phyloP scores from a whole-genome alignment of 768 basidiomycete species.

The Hygrophoropsis aurantiaca region DNA sequence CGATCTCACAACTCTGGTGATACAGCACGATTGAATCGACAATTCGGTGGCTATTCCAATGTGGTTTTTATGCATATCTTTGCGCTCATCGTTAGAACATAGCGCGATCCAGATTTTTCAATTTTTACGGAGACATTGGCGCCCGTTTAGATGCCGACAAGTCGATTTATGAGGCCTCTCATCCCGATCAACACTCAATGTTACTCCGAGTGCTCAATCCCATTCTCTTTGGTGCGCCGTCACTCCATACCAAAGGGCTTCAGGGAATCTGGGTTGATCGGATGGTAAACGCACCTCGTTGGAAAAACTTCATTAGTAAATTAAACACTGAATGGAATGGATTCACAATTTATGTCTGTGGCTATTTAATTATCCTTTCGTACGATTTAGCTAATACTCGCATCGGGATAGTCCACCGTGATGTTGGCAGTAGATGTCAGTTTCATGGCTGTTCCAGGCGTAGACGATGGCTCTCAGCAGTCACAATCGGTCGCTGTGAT shows the following conservation, averaged over 20 bases:
- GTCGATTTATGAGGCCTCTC: background rate
- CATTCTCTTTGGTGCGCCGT: background rate
- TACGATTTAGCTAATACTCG: background rate
- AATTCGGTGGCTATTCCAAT: no score
- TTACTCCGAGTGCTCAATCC: background rate
- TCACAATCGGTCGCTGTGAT: background rate
- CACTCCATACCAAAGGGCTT: background rate
- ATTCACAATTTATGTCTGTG: background rate
- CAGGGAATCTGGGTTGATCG: conserved; percentile 1
- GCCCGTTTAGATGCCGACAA: conserved; percentile 1
- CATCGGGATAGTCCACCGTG: conserved; percentile 2
- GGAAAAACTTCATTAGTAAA: background rate
- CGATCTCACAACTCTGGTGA: background rate
- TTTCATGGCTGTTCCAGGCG: conserved; percentile 5
- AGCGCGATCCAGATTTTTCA: background rate
- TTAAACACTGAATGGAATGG: conserved; percentile 1
- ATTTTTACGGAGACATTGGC: background rate
- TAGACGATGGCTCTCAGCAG: background rate
- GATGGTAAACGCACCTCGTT: background rate
- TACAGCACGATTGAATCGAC: background rate
- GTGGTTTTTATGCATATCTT: conserved; percentile 7
- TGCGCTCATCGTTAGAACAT: no score
- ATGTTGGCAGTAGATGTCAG: conserved; percentile 9
- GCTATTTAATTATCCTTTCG: background rate
- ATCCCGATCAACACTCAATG: background rate